Conservation (phyloP, 345 rosid species). For the Pugionium cornutum region DNA sequence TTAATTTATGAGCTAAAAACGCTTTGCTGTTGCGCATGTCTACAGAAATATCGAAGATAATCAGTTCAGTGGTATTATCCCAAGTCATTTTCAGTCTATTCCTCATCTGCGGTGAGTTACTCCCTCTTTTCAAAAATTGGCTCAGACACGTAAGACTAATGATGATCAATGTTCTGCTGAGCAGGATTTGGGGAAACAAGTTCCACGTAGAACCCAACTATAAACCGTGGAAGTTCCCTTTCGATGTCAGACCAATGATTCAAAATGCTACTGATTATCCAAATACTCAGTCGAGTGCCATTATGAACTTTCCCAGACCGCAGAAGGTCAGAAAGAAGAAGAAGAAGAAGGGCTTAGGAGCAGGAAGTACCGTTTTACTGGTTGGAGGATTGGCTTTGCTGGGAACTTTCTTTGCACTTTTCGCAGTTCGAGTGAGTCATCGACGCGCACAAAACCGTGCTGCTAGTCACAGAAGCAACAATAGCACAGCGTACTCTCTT, state of each 20-base stretch:
- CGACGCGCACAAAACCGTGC: slow-evolving; percentile 42
- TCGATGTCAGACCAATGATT: slow-evolving; percentile 44
- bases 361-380: slow-evolving; percentile 54
- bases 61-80: slow-evolving; percentile 83
- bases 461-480: slow-evolving; percentile 43
- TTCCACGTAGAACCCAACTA: slow-evolving; percentile 57
- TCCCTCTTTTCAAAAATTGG: slow-evolving; percentile 5
- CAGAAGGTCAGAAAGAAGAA: slow-evolving; percentile 37
- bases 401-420: slow-evolving; percentile 58
- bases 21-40: slow-evolving; percentile 19
- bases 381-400: slow-evolving; percentile 64
- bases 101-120: slow-evolving; percentile 69
- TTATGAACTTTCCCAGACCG: slow-evolving; percentile 55
- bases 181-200: slow-evolving; percentile 80
- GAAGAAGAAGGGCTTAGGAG: slow-evolving; percentile 52
- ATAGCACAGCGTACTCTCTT: slow-evolving; percentile 46
- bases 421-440: slow-evolving; percentile 47
- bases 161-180: slow-evolving; percentile 18
- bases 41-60: slow-evolving; percentile 80
- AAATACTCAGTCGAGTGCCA: slow-evolving; percentile 69
- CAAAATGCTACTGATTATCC: slow-evolving; percentile 63
- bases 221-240: slow-evolving; percentile 81
- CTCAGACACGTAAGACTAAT: slow-evolving; percentile 4
- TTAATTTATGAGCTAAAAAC: slow-evolving; percentile 30
- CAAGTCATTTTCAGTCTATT: slow-evolving; percentile 74